Base-by-base conservation (phyloP, 495 filamentous ascomycete species). In the Hypoxylon fragiforme region DNA sequence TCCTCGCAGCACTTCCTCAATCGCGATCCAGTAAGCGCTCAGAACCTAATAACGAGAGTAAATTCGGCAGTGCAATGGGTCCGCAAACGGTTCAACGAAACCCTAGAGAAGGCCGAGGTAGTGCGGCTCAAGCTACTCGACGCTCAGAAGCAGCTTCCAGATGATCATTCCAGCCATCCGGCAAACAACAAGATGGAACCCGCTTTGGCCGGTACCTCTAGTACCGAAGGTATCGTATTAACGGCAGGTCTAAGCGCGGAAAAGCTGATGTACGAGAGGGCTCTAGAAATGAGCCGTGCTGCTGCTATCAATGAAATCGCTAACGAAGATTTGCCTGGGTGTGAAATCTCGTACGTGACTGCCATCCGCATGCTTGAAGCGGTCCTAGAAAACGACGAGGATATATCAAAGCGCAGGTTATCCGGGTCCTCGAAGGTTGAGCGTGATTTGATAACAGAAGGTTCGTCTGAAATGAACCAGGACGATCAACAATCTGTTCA, bases 251-350 rank as follows among this genome's bases (percentile, higher is more conserved):
- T 97, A 32, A 96, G 91, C 15, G 94, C 94, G 0, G 94, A 97
- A 72, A 95, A 90, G 70, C 72, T 98, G 39, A 98, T 98, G 95
- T 98, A 96, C 60, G 95, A 98, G 57, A 89, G 94, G 11, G 94
- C 94, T 2, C 71, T 96, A 16, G 94, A 98, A 68, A 96, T 98
- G 94, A 96, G 90, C 60, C 85, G 91, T 30, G 81, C 89, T 1
- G 91, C 94, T 4, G 94, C 94, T 2, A 92, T 97, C 65, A 96
- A 92, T 60, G 94, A 98, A 72, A 85, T 97, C 44, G 89, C 92
- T 7, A 87, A 89, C 41, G 89, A 95, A 49, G 92, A 98, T 75
- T 77, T 98, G 1, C 70, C 73, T 1, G 92, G 90, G 14, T 96
- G 92, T 52, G 92, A 97, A 65, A 84, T 96, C n/a, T 86, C 87